Base-by-base conservation (phyloP, 2,329 filamentous ascomycete species). In the Mycosphaerella sp. region DNA sequence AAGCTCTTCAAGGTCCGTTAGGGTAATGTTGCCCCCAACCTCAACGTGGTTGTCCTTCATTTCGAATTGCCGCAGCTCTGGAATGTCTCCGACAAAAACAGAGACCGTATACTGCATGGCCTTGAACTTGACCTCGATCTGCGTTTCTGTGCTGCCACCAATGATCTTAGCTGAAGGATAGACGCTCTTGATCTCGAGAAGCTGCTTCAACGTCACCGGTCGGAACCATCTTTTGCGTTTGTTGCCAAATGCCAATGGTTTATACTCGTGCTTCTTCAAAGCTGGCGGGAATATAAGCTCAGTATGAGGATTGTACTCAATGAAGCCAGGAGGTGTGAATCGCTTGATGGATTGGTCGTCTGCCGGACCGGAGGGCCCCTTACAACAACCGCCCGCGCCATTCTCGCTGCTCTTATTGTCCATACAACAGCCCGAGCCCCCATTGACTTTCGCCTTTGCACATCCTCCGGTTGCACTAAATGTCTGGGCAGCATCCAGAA, bases 101-200 rank as follows among this genome's bases (percentile, higher is more conserved):
- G 90, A 96, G 1, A 87, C 82, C 3, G 85, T 85, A 66, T 97
- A 97, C 62, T 89, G 80, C 75, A 95, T 81, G 1, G 85, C 89
- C 73, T 97, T 97, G 79, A 98, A 97, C 71, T 95, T 96, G 72
- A 94, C 87, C 71, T 98, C 93, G 54, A 98, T 97, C 70, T 97
- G 93, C 0, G 91, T 97, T 70, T 98, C 93, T 2, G 90, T 95
- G 67, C 89, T 95, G 55, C 93, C 93, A 44, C 89, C 91, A 55
- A 98, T 95, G 55, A 98, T 82, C 70, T 97, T 98, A 4, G 91
- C 89, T 21, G 84, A 82, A 0, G 91, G 91, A 59, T 89, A 85
- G 0, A 80, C 82, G 62, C 78, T 83, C 74, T 97, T 97, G 72
- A 98, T 95, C 66, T 95, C 86, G 13, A 97, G 78, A 13, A 98